phyloP scores from a whole-genome alignment of 305 asterid species.

The Solanum hybrid region DNA sequence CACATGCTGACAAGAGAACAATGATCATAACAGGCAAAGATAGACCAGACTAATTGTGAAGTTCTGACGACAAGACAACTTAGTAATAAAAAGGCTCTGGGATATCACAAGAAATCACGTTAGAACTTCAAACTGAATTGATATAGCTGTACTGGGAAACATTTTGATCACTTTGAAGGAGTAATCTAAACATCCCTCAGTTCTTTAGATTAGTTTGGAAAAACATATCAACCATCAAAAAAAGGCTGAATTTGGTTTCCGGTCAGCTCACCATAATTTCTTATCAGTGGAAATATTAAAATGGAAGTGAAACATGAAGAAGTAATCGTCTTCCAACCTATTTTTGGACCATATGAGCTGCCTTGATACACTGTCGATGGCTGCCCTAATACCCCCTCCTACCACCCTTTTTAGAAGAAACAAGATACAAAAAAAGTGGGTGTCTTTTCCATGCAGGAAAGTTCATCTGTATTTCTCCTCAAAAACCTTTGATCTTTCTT shows the following conservation, averaged over 20 bases:
- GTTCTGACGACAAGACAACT: not conserved
- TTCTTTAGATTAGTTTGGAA: not conserved
- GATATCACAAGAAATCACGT: not conserved
- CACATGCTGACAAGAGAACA: slow-evolving; percentile 49
- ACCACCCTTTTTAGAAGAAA: not conserved
- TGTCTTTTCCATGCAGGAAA: not conserved
- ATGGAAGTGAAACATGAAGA: not conserved
- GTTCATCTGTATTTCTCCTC: not conserved
- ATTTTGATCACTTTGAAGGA: not conserved
- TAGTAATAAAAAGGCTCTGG: slow-evolving; percentile 1
- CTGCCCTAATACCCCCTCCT: not conserved
- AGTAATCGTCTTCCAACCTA: not conserved
- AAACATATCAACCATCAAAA: not conserved
- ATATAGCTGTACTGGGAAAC: not conserved
- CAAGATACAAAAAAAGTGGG: not conserved
- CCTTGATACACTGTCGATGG: not conserved
- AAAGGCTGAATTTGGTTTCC: not conserved
- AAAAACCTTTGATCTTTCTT: not conserved
- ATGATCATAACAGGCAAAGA: not conserved
- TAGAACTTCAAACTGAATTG: not conserved
- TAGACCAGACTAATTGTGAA: not conserved
- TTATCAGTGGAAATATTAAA: not conserved
- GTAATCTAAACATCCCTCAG: not conserved
- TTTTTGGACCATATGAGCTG: not conserved
- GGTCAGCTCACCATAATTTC: not conserved